phyloP scores from a whole-genome alignment of 495 filamentous ascomycete species.

The Copromyces sp. region DNA sequence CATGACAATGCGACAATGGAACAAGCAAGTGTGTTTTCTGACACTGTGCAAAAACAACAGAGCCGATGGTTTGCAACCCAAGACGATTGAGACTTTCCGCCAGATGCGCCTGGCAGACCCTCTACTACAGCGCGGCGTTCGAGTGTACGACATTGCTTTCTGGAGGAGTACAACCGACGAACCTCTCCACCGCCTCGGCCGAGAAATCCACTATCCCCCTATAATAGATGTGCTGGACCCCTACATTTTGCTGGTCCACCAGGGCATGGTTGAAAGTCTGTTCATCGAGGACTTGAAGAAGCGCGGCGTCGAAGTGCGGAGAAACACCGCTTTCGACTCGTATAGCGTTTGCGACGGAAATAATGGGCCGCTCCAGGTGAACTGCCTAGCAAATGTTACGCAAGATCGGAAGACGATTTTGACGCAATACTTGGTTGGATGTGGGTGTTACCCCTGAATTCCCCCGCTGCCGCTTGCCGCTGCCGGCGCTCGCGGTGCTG shows the following conservation, averaged over 20 bases:
- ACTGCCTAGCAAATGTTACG: conserved; percentile 30
- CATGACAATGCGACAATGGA: background rate
- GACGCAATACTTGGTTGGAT: conserved; percentile 44
- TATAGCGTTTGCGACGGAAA: conserved; percentile 35
- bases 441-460: conserved; percentile 19
- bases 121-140: conserved; percentile 50
- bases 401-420: conserved; percentile 32
- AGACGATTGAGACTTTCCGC: conserved; percentile 35
- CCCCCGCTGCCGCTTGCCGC: background rate
- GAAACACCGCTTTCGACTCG: conserved; percentile 47
- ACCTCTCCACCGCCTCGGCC: conserved; percentile 42
- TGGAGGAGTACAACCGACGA: conserved; percentile 54
- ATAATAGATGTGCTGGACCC: conserved; percentile 60
- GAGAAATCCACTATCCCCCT: conserved; percentile 40
- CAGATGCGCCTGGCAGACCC: conserved; percentile 59
- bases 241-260: conserved; percentile 63
- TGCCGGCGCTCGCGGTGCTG: background rate
- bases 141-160: conserved; percentile 61
- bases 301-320: conserved; percentile 44
- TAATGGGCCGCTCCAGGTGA: conserved; percentile 31
- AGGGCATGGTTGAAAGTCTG: conserved; percentile 61
- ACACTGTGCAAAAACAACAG: conserved; percentile 12
- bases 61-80: conserved; percentile 61
- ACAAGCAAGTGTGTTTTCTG: background rate
- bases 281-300: conserved; percentile 54